Conservation (phyloP, 306 rosid genomes). For the Trifolium pratense region DNA sequence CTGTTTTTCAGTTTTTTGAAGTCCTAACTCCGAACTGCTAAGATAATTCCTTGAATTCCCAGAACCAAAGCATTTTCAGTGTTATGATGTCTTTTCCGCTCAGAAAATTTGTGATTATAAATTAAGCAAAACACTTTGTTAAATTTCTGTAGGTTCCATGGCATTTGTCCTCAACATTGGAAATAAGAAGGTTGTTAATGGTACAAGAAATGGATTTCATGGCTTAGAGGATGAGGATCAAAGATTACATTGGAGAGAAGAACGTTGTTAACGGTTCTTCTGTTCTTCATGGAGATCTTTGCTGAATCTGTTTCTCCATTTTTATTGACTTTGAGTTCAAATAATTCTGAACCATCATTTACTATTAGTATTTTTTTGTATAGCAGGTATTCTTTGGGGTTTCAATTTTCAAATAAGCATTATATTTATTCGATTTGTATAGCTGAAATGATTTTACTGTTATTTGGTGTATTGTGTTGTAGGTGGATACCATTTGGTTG, state of each 20-base stretch:
- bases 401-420: not conserved
- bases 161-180: slow-evolving; percentile 57
- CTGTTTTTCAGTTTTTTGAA: no score
- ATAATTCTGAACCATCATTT: not conserved
- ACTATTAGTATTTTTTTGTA: not conserved
- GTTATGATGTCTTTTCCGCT: no score
- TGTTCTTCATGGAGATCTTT: not conserved
- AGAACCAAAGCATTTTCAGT: no score
- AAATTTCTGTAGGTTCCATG: slow-evolving; percentile 65
- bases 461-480: not conserved
- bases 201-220: slow-evolving; percentile 54
- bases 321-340: not conserved
- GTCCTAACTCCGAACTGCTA: no score
- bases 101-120: no score
- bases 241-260: slow-evolving; percentile 24
- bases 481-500: slow-evolving; percentile 11
- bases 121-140: slow-evolving; percentile 26
- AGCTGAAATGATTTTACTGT: not conserved
- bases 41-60: no score
- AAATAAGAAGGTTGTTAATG: slow-evolving; percentile 56
- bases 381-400: not conserved
- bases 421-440: not conserved
- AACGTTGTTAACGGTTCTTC: not conserved
- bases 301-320: not conserved
- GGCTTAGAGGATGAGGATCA: slow-evolving; percentile 53